Evolutionary conservation across 2,329 filamentous ascomycete genomes (phyloP).

Genomic region (Fusarium albidum): DNA sequence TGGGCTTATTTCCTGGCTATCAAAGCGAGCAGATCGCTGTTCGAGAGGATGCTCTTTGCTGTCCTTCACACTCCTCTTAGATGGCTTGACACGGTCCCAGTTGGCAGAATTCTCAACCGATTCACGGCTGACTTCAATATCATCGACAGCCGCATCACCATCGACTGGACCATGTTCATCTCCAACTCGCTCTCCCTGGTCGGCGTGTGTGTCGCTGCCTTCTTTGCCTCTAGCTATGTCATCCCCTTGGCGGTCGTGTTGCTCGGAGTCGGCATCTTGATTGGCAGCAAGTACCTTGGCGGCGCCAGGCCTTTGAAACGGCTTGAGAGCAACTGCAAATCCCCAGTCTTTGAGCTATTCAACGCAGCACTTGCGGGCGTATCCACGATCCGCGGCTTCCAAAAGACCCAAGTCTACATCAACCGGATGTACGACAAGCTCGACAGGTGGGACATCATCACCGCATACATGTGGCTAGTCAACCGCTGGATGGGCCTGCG

Average conservation of each 20-base stretch:
- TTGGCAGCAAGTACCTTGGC: slow-evolving; percentile 70
- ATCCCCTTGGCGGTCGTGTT: slow-evolving; percentile 68
- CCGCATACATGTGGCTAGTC: slow-evolving; percentile 74
- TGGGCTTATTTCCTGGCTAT: slow-evolving; percentile 72
- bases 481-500: slow-evolving; percentile 81
- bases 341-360: slow-evolving; percentile 83
- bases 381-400: slow-evolving; percentile 78
- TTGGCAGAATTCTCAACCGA: slow-evolving; percentile 79
- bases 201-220: slow-evolving; percentile 71
- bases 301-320: slow-evolving; percentile 79
- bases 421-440: slow-evolving; percentile 74
- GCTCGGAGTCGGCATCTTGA: slow-evolving; percentile 63
- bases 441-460: slow-evolving; percentile 72
- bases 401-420: slow-evolving; percentile 72
- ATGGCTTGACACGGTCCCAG: slow-evolving; percentile 82
- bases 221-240: slow-evolving; percentile 74
- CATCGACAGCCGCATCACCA: slow-evolving; percentile 73
- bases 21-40: slow-evolving; percentile 73
- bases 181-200: slow-evolving; percentile 68
- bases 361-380: slow-evolving; percentile 76
- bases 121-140: slow-evolving; percentile 81
- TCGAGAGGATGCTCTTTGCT: slow-evolving; percentile 70
- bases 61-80: slow-evolving; percentile 77
- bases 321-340: slow-evolving; percentile 79
- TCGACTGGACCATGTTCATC: slow-evolving; percentile 67